Base-by-base conservation (phyloP, 805 yeast species). In the Priceomyces castillae region DNA sequence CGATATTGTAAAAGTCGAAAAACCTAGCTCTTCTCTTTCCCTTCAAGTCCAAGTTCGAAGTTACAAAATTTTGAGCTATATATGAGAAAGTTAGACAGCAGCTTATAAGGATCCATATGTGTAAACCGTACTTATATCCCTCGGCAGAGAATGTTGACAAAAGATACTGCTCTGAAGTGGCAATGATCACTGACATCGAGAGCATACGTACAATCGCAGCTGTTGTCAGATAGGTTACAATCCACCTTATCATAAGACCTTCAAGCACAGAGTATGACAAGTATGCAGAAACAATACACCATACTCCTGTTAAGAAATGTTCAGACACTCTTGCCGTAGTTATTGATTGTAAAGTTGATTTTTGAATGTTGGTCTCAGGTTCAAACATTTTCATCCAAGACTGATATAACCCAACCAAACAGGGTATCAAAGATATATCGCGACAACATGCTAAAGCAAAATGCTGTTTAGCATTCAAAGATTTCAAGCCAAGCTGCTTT, bases 201-300 rank as follows among this genome's bases (percentile, higher is more conserved):
- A 90, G 69, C 76, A 90, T 87, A 42, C 98, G 73, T 16, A 92
- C 76, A 14, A 90, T 86, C 0, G 96, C 95, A 0, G 96, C 98
- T 1, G 86, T 74, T 0, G 88, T 82, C 44, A 90, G 85, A 62
- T 92, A 92, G 34, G 85, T 88, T 34, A 90, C 95, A 20, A 92
- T 87, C 95, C 98, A 92, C 35, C 98, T 74, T 22, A 89, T 84
- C 84, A 90, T 88, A 37, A 92, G 69, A 0, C 96, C 94, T 57
- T 90, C 97, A 26, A 92, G 68, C 2, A 88, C 87, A 1, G 90
- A 81, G 62, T 83, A 89, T 7, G 95, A 82, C 47, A 92, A 69
- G 56, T 88, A 89, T 2, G 89, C 89, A 1, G 95, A 80, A 7
- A 92, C 98, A 3, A 86, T 57, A 60, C 97, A 88, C 98, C 98